Evolutionary conservation across 352 stramenopile genomes (phyloP), one percentile per base, ranked within the genome.

Genomic region (Phytophthora fragariaefolia): DNA sequence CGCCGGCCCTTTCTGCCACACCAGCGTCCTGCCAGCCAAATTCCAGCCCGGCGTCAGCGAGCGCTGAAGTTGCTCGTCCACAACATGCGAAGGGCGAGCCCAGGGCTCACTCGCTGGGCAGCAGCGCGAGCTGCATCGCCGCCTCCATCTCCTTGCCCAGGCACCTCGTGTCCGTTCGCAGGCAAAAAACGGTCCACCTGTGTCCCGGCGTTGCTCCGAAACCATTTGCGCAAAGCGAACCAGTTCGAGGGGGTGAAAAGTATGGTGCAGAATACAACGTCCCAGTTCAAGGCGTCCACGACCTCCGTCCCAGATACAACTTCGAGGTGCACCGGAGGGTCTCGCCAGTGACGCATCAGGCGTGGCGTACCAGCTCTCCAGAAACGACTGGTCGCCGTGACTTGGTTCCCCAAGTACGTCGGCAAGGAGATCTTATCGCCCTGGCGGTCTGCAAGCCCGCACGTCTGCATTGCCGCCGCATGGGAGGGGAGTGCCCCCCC

Each of bases 1-100:
- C 24, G 71, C 66, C 2, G 81, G 78, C 0, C 85, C 87, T 49
- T 81, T 76, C 57, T 93, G 81, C 87, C 85, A 96, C 46, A 85
- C 70, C 38, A 90, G 68, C 40, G 76, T 85, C 49, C 82, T 91
- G 47, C 17, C 24, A 10, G 36, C 12, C 12, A 45, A 36, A 12
- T 36, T 12, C 30, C 6, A 6, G 30, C 30, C 6, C 30, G 12
- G 2, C 36, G 15, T 45, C 17, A 45, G 36, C 15, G 30, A 38
- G 30, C 36, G 15, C 13, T 45, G 9, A 5, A n/a, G 17, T 5
- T 6, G n/a, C 17, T 24, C 17, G 18, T 12, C 26, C 28, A 26
- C 24, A 18, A n/a, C 23, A 63, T 30, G 36, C 26, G 27, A 49
- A 55, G 26, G 20, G 13, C 46, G 34, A 17, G 8, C n/a, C n/a